These are phyloP conservation scores for Lineolata rhizophorae DNA, from an alignment of 495 filamentous ascomycete species.

Conservation along the genomic window DNA sequence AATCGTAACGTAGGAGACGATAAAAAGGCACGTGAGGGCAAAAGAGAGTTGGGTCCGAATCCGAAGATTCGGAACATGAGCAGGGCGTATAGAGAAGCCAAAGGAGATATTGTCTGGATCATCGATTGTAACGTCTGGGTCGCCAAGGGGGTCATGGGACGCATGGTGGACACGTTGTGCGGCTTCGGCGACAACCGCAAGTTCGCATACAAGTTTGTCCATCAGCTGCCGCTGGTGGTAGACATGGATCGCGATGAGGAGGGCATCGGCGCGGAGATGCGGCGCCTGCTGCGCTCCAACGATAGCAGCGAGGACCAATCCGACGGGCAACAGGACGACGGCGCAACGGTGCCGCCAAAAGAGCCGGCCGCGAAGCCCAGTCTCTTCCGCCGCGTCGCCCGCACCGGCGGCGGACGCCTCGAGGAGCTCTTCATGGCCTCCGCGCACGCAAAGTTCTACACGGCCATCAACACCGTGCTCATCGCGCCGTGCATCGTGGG, in stretches of 20 bases:
- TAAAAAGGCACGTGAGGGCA: slow-evolving; percentile 17
- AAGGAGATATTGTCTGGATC: slow-evolving; percentile 82
- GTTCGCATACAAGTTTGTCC: slow-evolving; percentile 76
- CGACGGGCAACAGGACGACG: not conserved
- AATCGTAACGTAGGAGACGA: not conserved
- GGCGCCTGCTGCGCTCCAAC: slow-evolving; percentile 10
- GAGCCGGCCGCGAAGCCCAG: no score
- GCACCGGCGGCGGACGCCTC: slow-evolving; percentile 51
- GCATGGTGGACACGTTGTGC: slow-evolving; percentile 72
- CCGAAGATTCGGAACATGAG: slow-evolving; percentile 98
- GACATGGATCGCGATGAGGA: slow-evolving; percentile 30
- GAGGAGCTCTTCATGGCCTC: slow-evolving; percentile 91
- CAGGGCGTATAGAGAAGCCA: slow-evolving; percentile 80
- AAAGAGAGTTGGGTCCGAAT: slow-evolving; percentile 74
- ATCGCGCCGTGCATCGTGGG: slow-evolving; percentile 88
- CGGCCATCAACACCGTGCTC: slow-evolving; percentile 81
- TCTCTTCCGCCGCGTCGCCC: slow-evolving; percentile 5
- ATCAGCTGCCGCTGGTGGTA: slow-evolving; percentile 75
- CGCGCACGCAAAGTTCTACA: slow-evolving; percentile 94
- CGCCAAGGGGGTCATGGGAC: slow-evolving; percentile 46
- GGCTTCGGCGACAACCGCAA: slow-evolving; percentile 35
- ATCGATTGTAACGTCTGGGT: slow-evolving; percentile 97
- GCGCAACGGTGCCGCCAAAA: no score
- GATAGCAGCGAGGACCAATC: slow-evolving; percentile 4
- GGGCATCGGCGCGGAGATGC: slow-evolving; percentile 5